Evolutionary conservation across 2,329 filamentous ascomycete species (phyloP), one percentile per base, ranked within the genome.

Genomic region (Lasiodiplodia sp.): DNA sequence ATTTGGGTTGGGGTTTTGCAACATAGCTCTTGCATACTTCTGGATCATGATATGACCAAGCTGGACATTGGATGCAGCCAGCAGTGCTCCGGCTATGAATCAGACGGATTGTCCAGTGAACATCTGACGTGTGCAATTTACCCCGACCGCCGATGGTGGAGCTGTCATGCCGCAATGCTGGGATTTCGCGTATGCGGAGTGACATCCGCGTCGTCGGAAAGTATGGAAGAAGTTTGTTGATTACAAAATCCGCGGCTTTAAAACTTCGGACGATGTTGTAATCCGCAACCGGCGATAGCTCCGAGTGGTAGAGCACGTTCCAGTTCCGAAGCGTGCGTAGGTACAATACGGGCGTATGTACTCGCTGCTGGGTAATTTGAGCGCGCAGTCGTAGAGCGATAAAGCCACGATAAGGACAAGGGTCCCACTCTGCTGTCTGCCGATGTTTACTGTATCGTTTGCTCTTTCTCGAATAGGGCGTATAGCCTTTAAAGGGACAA

Each of bases 1-100:
- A 25, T 23, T 52, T 38, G n/a, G 44, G 28, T 10, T 23, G 11
- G 40, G 60, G 60, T 38, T 64, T 52, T 64, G 58, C 51, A 64
- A 37, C 44, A 34, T 64, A 64, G 60, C 60, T 52, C 37, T 31
- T 34, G 31, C 60, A 34, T 52, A 47, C 60, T 37, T 23, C 28
- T 11, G 6, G 23, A 18, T 23, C 60, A 47, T 14, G 28, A 28
- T 21, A 4, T n/a, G 60, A 11, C n/a, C 18, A n/a, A n/a, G 8
- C 44, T 28, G 40, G 28, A 34, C n/a, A n/a, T 23, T 21, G 31
- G 60, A 52, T 38, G 11, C 31, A 31, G n/a, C 25, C 47, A 38
- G 14, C 25, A 52, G 44, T 31, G 25, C n/a, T 12, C 12, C 44
- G 25, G 44, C n/a, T 25, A 52, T 8, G 44, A 38, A 64, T 23